Evolutionary conservation across 2,329 filamentous ascomycete genomes (phyloP).

Genomic region (Stagonosporopsis vannaccii): DNA sequence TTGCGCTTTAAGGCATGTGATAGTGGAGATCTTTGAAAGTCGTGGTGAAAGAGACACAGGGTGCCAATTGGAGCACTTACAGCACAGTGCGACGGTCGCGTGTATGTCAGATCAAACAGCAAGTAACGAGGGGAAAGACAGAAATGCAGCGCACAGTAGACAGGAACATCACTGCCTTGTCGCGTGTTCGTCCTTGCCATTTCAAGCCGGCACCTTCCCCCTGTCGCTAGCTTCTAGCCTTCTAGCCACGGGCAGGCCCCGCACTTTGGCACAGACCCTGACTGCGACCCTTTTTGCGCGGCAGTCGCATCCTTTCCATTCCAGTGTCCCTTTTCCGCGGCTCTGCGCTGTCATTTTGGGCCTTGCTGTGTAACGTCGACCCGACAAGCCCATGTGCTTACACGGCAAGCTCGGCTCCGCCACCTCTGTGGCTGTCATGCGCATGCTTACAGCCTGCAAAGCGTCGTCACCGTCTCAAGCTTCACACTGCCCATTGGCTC

Average conservation of each 20-base stretch:
- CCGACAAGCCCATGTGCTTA: constrained; percentile 1
- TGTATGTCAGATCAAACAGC: not conserved
- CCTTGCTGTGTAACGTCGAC: not conserved
- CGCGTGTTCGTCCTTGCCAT: constrained; percentile 15
- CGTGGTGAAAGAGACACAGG: not conserved
- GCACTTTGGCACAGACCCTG: constrained; percentile 13
- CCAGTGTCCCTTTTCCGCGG: not conserved
- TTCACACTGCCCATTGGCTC: constrained; percentile 18
- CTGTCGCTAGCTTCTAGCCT: constrained; percentile 6
- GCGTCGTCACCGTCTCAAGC: constrained; percentile 12
- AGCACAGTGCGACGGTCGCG: not conserved
- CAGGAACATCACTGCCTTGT: constrained; percentile 15
- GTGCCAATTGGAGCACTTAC: constrained; percentile 15
- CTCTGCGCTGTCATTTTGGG: not conserved
- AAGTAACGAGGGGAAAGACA: constrained; percentile 3
- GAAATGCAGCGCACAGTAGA: constrained; percentile 5
- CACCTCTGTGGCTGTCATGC: constrained; percentile 17
- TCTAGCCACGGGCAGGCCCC: constrained; percentile 11
- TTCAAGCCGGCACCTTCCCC: constrained; percentile 8
- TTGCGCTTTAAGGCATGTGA: constrained; percentile 12
- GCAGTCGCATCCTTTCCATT: constrained; percentile 1
- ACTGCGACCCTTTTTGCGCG: not conserved
- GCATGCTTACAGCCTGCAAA: constrained; percentile 12
- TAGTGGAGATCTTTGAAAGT: not conserved
- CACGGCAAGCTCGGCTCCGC: constrained; percentile 11